Evolutionary conservation across 2,329 filamentous ascomycete species (phyloP).

Genomic region (Fusarium sp.): DNA sequence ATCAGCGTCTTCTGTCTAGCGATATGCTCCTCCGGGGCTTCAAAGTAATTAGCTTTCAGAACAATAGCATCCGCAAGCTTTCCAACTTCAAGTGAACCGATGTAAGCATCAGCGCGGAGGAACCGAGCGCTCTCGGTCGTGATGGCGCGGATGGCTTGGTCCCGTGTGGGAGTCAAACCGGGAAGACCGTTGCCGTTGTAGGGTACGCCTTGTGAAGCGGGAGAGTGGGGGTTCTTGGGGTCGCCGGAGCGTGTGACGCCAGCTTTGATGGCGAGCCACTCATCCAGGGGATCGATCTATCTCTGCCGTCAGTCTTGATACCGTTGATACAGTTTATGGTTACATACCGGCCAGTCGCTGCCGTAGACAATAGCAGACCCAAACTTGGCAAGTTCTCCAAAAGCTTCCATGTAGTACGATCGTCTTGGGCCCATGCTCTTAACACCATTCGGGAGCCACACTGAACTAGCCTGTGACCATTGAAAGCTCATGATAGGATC

Average conservation of each 20-base stretch:
- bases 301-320: fast-evolving
- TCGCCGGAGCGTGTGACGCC: conserved; percentile 32
- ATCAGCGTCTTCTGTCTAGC: conserved; percentile 31
- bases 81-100: conserved; percentile 33
- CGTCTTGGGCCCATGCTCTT: conserved; percentile 23
- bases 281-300: conserved; percentile 34
- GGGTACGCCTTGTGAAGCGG: conserved; percentile 17
- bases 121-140: conserved; percentile 23
- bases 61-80: conserved; percentile 35
- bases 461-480: conserved; percentile 31
- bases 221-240: conserved; percentile 29
- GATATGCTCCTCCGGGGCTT: conserved; percentile 20
- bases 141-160: conserved; percentile 13
- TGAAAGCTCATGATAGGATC: conserved; percentile 34
- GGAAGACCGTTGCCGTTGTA: conserved; percentile 21
- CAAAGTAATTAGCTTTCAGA: conserved; percentile 27
- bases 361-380: conserved; percentile 18
- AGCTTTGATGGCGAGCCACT: conserved; percentile 32
- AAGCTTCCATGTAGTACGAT: conserved; percentile 40
- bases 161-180: conserved; percentile 3
- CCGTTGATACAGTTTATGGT: fast-evolving
- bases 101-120: conserved; percentile 20
- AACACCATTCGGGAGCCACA: conserved; percentile 16
- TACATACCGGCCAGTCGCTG: conserved; percentile 35
- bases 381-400: conserved; percentile 16